Base-by-base conservation (phyloP, 768 basidiomycete species). In the Mycena vulgaris region DNA sequence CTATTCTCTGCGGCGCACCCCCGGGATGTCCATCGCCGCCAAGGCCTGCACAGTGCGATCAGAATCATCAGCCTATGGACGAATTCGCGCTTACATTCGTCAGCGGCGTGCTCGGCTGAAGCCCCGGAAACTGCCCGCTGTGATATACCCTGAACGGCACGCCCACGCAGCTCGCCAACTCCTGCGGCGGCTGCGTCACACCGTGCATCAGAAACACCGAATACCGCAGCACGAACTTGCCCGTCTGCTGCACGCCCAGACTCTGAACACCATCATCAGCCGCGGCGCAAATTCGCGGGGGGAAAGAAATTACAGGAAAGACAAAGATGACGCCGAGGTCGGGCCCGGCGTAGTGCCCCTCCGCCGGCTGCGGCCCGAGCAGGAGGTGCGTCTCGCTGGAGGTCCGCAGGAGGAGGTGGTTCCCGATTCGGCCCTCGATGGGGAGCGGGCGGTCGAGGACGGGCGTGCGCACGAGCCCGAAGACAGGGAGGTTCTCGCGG, bases 311-410 rank as follows among this genome's bases (percentile, higher is more conserved):
- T 45, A 72, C 70, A 11, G 63, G 63, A 30, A 72, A 68, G 7
- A 52, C 23, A 27, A 68, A 68, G 1, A 64, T 8, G 3, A 68
- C 33, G 17, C n/a, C 42, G 39, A n/a, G n/a, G 7, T 40, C 10
- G 17, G 4, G 39, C 11, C 3, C 37, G 8, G 42, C n/a, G 2
- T 48, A 48, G 21, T 52, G 17, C 25, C 53, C 59, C 42, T 66
- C 45, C 28, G 35, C 39, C 3, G 45, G 35, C 14, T 31, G 23
- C 0, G 30, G 31, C 9, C 47, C 45, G 28, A n/a, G 16, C 58
- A 73, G 53, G 21, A 73, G 60, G 33, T 61, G 51, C 59, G 51
- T 47, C 23, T 73, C 71, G 16, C 16, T 28, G 21, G 68, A 39
- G 1, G 9, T 13, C 5, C 27, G 31, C 5, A 59, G 40, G 27